Evolutionary conservation across 2,329 filamentous ascomycete species (phyloP).

Genomic region (Pyrenochaeta sp.): DNA sequence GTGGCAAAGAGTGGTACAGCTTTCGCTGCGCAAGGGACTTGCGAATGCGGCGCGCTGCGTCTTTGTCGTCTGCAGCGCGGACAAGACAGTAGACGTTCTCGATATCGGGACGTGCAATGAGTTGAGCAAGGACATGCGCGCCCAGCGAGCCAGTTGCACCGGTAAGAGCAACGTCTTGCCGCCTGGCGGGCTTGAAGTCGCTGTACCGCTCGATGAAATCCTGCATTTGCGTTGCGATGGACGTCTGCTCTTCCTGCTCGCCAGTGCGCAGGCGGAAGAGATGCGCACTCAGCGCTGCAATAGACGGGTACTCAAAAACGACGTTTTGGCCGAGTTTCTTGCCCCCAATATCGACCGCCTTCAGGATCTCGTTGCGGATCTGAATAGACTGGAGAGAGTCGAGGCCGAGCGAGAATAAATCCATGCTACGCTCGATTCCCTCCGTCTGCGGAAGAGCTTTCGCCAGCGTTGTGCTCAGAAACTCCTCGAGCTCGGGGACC

Average conservation of each 20-base stretch:
- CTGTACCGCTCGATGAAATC: conserved; percentile 55
- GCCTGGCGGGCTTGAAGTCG: conserved; percentile 35
- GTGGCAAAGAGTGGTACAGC: conserved; percentile 41
- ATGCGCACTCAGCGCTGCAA: conserved; percentile 55
- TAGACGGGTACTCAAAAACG: conserved; percentile 64
- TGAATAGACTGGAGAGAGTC: conserved; percentile 67
- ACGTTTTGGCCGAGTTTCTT: conserved; percentile 61
- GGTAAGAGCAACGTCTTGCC: conserved; percentile 57
- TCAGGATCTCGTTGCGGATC: conserved; percentile 60
- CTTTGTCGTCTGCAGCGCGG: conserved; percentile 50
- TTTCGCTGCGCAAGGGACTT: conserved; percentile 48
- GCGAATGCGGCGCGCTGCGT: conserved; percentile 45
- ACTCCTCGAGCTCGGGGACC: conserved; percentile 38
- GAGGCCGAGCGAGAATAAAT: conserved; percentile 66
- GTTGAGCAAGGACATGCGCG: conserved; percentile 60
- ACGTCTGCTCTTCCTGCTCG: conserved; percentile 34
- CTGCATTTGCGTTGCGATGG: conserved; percentile 54
- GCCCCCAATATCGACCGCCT: conserved; percentile 57
- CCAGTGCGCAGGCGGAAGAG: conserved; percentile 55
- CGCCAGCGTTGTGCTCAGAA: conserved; percentile 20
- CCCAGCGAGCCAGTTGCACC: conserved; percentile 73
- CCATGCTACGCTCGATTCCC: conserved; percentile 48
- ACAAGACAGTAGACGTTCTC: conserved; percentile 61
- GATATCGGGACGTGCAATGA: conserved; percentile 38
- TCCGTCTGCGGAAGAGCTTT: conserved; percentile 17